A percentile compares a stretch with the other conserved stretches of the same genome.
These are phyloP conservation scores for Talaromyces atroroseus DNA, from an alignment of 2,329 filamentous ascomycete species.

Conservation along the genomic window DNA sequence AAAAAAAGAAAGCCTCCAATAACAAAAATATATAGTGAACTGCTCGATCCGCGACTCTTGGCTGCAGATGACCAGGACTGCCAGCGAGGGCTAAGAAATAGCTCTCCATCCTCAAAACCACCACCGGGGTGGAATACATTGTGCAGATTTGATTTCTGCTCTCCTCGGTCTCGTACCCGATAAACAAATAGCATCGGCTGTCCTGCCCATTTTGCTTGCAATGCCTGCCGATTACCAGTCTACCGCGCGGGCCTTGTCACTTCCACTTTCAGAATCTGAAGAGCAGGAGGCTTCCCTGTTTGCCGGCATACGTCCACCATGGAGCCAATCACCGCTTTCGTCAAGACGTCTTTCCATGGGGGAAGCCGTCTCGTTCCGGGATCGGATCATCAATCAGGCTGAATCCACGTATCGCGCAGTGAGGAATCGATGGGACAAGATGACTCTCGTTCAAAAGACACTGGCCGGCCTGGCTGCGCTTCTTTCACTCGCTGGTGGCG, in stretches of 20 bases:
- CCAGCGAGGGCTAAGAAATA: slow-evolving; percentile 10
- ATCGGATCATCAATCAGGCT: slow-evolving; percentile 34
- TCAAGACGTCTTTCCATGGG: slow-evolving; percentile 23
- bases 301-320: slow-evolving; percentile 43
- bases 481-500: slow-evolving; percentile 48
- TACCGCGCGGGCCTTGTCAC: slow-evolving; percentile 49
- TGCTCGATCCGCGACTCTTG: background rate
- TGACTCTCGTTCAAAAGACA: slow-evolving; percentile 55
- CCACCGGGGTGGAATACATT: background rate
- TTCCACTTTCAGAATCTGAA: slow-evolving; percentile 42
- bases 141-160: background rate
- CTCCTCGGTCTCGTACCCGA: background rate
- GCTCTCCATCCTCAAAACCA: slow-evolving; percentile 4
- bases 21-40: background rate
- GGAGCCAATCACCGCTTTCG: slow-evolving; percentile 40
- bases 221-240: slow-evolving; percentile 48
- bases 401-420: slow-evolving; percentile 30
- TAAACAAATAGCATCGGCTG: background rate
- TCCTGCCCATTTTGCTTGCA: background rate
- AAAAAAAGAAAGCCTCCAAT: too few species aligned
- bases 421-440: slow-evolving; percentile 30
- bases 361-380: slow-evolving; percentile 29
- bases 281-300: slow-evolving; percentile 43
- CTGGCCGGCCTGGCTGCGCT: slow-evolving; percentile 51
- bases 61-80: slow-evolving; percentile 8